phyloP scores from a whole-genome alignment of 768 basidiomycete genomes.

The Russula sp. region DNA sequence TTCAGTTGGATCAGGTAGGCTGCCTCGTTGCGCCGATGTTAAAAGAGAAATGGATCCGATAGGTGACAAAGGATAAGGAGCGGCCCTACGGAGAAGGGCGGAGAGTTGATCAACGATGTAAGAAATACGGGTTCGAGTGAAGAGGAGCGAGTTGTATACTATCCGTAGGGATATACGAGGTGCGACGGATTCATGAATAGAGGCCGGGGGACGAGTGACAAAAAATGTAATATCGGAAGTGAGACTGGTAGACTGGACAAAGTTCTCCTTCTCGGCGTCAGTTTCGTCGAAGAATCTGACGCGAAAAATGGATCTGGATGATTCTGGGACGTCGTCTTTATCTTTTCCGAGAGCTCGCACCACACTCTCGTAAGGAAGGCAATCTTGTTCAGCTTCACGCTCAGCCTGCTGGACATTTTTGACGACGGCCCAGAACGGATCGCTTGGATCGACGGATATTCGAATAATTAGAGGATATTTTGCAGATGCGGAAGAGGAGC shows the following conservation, averaged over 20 bases:
- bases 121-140: conserved; percentile 72
- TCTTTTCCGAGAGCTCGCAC: conserved; percentile 63
- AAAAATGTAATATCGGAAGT: conserved; percentile 94
- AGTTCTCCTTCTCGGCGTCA: conserved; percentile 66
- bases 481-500: conserved; percentile 74
- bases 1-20: conserved; percentile 78
- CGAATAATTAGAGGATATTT: conserved; percentile 82
- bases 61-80: conserved; percentile 60
- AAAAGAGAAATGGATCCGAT: conserved; percentile 81
- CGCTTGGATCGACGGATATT: conserved; percentile 74
- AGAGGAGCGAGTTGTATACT: conserved; percentile 92
- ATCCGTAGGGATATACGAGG: conserved; percentile 77
- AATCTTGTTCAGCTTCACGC: conserved; percentile 76
- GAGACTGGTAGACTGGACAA: conserved; percentile 73
- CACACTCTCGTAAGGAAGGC: conserved; percentile 76
- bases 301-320: conserved; percentile 68
- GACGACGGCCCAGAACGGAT: conserved; percentile 88
- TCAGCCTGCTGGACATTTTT: conserved; percentile 82
- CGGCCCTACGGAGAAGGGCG: conserved; percentile 66
- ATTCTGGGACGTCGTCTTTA: conserved; percentile 58
- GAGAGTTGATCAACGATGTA: conserved; percentile 85
- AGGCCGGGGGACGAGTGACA: conserved; percentile 67
- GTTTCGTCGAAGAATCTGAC: conserved; percentile 97
- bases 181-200: conserved; percentile 66
- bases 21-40: conserved; percentile 62